Evolutionary conservation across 2,329 filamentous ascomycete species (phyloP).

Genomic region (Colletotrichum incanum): DNA sequence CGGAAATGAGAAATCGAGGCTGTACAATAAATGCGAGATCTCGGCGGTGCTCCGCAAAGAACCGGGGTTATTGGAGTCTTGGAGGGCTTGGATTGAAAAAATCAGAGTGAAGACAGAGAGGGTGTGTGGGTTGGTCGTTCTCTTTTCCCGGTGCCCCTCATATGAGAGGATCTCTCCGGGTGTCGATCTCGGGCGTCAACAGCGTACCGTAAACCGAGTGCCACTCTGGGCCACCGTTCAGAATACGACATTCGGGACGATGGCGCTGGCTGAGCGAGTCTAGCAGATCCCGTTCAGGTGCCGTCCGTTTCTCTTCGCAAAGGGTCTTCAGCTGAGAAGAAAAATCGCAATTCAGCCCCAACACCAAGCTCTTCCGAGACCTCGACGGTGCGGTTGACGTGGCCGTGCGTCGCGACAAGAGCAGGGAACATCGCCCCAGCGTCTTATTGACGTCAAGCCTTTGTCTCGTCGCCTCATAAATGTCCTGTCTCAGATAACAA

Average conservation of each 20-base stretch:
- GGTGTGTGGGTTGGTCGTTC: background rate
- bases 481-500: slow-evolving; percentile 14
- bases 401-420: slow-evolving; percentile 22
- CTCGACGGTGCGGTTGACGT: slow-evolving; percentile 18
- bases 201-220: slow-evolving; percentile 18
- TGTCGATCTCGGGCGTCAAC: slow-evolving; percentile 23
- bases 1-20: background rate
- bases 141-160: slow-evolving; percentile 7
- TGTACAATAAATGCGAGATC: background rate
- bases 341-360: background rate
- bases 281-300: background rate
- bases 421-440: slow-evolving; percentile 3
- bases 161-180: no score
- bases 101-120: background rate
- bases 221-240: background rate
- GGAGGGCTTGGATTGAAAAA: slow-evolving; percentile 8
- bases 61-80: slow-evolving; percentile 1
- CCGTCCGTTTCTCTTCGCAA: background rate
- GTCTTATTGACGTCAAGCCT: slow-evolving; percentile 23
- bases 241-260: background rate
- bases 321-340: background rate
- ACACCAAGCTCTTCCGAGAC: background rate
- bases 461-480: slow-evolving; percentile 5
- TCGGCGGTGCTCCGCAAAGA: slow-evolving; percentile 20
- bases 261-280: background rate